These are phyloP conservation scores for Uncinocarpus reesii DNA, from an alignment of 2,329 filamentous ascomycete genomes.

Conservation along the genomic window DNA sequence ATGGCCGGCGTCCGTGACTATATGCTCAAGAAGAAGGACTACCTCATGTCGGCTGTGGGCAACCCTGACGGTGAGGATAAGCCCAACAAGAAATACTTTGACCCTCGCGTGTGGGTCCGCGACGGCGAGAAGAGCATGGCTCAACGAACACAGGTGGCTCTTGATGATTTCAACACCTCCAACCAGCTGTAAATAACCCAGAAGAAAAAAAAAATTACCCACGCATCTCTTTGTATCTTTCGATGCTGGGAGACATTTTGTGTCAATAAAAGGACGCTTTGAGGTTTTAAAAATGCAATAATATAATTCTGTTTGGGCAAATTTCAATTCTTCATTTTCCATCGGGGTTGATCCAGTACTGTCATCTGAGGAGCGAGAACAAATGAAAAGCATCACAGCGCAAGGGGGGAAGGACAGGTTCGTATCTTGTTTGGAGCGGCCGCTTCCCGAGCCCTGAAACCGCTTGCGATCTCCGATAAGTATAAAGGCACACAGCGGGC, in stretches of 20 bases:
- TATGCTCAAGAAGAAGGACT: constrained; percentile 88
- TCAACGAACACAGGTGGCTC: constrained; percentile 64
- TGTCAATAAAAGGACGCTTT: constrained; percentile 12
- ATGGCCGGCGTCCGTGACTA: constrained; percentile 87
- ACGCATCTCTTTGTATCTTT: neutral
- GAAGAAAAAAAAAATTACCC: neutral
- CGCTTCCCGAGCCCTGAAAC: neutral
- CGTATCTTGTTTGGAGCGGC: neutral
- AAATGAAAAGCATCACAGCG: neutral
- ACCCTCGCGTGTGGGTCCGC: constrained; percentile 88
- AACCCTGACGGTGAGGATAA: constrained; percentile 95
- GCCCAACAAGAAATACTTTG: constrained; percentile 97
- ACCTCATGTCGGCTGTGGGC: constrained; percentile 74
- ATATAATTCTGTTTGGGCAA: neutral
- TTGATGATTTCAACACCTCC: constrained; percentile 85
- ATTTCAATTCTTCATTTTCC: no score
- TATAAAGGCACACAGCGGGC: neutral
- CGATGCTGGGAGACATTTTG: constrained; percentile 2
- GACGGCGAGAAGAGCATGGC: constrained; percentile 93
- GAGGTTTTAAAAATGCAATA: constrained; percentile 6
- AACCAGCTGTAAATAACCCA: constrained; percentile 57
- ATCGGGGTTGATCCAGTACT: no score
- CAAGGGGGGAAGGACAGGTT: neutral
- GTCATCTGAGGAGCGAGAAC: neutral
- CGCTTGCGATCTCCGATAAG: neutral